phyloP scores from a whole-genome alignment of 306 rosid genomes.

The Hylodesmum podocarpum region DNA sequence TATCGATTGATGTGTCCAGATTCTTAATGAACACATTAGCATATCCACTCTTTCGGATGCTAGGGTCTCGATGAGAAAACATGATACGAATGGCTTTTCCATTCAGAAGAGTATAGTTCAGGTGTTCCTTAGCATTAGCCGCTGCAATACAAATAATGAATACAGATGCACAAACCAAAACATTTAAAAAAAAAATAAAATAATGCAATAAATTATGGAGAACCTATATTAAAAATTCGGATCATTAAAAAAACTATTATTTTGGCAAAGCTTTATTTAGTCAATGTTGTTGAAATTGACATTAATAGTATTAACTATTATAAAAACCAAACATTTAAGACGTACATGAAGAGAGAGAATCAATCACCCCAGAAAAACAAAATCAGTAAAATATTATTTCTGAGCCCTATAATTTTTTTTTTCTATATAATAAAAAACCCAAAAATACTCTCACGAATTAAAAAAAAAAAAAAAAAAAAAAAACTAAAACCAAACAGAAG shows the following conservation, averaged over 20 bases:
- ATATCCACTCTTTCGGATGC: slow-evolving; percentile 8
- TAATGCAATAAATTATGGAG: background rate
- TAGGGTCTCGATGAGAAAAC: slow-evolving; percentile 24
- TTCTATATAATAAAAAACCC: no score
- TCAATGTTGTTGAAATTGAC: no score
- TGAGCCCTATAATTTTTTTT: no score
- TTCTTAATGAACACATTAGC: slow-evolving; percentile 21
- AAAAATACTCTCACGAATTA: no score
- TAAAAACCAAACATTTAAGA: no score
- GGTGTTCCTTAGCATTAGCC: background rate
- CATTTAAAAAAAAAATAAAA: background rate
- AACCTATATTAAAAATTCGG: background rate
- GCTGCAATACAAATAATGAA: background rate
- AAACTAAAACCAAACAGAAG: no score
- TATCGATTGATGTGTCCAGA: background rate
- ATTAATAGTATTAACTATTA: no score
- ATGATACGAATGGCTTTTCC: slow-evolving; percentile 7
- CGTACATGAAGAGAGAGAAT: background rate
- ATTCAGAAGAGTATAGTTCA: slow-evolving; percentile 13
- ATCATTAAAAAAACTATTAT: background rate
- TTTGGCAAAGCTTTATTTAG: background rate
- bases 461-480: no score
- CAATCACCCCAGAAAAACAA: background rate
- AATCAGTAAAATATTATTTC: background rate
- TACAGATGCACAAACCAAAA: background rate